phyloP scores from a whole-genome alignment of 495 filamentous ascomycete genomes.

The Penicillium canariense region DNA sequence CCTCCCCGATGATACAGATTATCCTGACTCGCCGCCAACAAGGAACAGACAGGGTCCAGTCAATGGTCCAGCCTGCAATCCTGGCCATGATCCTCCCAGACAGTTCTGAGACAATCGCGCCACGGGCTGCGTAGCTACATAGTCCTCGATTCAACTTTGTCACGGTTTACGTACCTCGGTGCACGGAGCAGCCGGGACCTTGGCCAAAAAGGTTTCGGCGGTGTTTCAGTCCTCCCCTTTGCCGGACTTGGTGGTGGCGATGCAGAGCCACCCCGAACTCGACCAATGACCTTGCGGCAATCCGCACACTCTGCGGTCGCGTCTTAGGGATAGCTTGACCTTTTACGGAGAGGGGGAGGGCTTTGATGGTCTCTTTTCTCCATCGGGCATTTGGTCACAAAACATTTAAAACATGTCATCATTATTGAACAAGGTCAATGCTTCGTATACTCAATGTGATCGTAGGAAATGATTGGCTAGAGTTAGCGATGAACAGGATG shows the following conservation, averaged over 20 bases:
- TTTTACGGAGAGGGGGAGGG: not conserved
- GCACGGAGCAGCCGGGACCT: constrained; percentile 3
- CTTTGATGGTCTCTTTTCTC: not conserved
- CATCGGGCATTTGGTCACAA: too few species aligned
- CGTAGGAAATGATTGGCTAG: not conserved
- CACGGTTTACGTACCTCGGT: constrained; percentile 1
- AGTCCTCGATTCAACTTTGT: not conserved
- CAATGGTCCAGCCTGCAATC: not conserved
- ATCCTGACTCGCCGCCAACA: constrained; percentile 8
- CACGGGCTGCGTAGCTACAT: not conserved
- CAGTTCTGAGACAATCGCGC: too few species aligned
- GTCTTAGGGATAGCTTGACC: not conserved
- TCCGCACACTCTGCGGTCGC: constrained; percentile 6
- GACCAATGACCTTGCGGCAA: constrained; percentile 3
- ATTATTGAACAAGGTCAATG: not conserved
- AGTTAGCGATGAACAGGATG: not conserved
- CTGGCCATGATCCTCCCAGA: too few species aligned
- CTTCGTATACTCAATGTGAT: not conserved
- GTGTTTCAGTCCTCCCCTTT: constrained; percentile 11
- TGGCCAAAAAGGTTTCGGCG: constrained; percentile 9
- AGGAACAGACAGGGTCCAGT: not conserved
- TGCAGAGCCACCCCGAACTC: not conserved
- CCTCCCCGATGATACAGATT: constrained; percentile 1
- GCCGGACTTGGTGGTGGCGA: constrained; percentile 16
- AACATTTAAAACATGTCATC: not conserved